A percentile compares a stretch with the other conserved stretches of the same genome.
phyloP scores from a whole-genome alignment of 148 eudicot genomes.

The Rhododendron simsii region DNA sequence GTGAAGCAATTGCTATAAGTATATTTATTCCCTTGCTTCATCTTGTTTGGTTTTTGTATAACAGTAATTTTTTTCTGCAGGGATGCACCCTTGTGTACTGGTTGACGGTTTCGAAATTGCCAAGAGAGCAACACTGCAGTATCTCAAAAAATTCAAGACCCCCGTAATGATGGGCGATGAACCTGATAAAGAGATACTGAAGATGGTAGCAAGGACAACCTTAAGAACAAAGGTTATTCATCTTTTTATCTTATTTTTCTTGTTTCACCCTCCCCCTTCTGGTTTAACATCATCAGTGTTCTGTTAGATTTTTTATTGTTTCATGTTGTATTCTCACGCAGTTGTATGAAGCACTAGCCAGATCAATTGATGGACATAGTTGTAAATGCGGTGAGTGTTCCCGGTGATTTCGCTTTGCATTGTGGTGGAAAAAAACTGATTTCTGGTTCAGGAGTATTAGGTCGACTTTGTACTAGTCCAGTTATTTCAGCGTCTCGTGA shows the following conservation, averaged over 20 bases:
- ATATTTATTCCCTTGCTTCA: slow-evolving; percentile 6
- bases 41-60: background rate
- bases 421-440: background rate
- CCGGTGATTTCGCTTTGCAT: background rate
- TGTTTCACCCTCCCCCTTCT: background rate
- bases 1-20: background rate
- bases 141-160: slow-evolving; percentile 87
- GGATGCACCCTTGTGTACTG: slow-evolving; percentile 94
- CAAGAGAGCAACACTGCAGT: slow-evolving; percentile 85
- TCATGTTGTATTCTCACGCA: slow-evolving; percentile 20
- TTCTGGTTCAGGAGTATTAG: background rate
- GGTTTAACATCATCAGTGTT: background rate
- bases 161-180: slow-evolving; percentile 90
- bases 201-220: slow-evolving; percentile 98
- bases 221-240: slow-evolving; percentile 70
- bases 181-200: slow-evolving; percentile 88
- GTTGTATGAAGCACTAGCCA: slow-evolving; percentile 91
- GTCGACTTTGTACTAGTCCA: background rate
- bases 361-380: slow-evolving; percentile 96
- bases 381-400: slow-evolving; percentile 65
- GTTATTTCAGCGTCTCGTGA: background rate
- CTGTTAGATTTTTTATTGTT: slow-evolving; percentile 1
- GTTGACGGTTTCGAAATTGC: slow-evolving; percentile 98
- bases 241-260: background rate
- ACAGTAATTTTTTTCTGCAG: slow-evolving; percentile 21